Conservation (phyloP, 140 eudicot species). For the Ambrosia hybrid region DNA sequence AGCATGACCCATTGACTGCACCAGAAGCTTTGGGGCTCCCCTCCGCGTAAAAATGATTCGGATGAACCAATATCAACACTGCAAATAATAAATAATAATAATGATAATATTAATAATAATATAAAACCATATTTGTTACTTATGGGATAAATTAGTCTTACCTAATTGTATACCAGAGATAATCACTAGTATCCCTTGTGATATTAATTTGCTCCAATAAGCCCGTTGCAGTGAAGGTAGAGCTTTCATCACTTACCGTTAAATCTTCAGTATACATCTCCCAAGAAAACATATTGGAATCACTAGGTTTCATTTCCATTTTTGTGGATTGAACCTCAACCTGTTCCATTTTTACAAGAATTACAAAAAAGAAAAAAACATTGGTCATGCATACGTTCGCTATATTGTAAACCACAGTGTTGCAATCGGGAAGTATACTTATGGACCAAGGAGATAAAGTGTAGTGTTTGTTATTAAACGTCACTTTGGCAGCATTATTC, state of each 20-base stretch:
- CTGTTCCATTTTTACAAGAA: constrained; percentile 27
- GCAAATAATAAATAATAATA: neutral
- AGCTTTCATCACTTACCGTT: no score
- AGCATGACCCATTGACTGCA: no score
- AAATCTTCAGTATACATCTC: no score
- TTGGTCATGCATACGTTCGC: constrained; percentile 54
- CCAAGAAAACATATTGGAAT: no score
- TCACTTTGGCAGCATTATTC: constrained; percentile 54
- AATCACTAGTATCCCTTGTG: no score
- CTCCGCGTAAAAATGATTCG: constrained; percentile 49
- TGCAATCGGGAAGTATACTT: constrained; percentile 58
- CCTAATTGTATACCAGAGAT: constrained; percentile 84
- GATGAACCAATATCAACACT: constrained; percentile 35
- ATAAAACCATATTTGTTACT: no score
- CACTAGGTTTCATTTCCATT: constrained; percentile 54
- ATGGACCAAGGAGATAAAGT: no score
- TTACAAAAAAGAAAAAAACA: neutral
- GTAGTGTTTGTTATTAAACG: constrained; percentile 24
- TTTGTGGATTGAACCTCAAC: constrained; percentile 79
- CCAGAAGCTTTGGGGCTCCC: constrained; percentile 43
- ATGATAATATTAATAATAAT: no score
- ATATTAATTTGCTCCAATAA: no score
- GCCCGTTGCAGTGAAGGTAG: no score
- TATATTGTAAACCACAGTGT: constrained; percentile 64
- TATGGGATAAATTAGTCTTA: constrained; percentile 27